A percentile compares a stretch with the other conserved stretches of the same genome.
Evolutionary conservation across 2,329 filamentous ascomycete species (phyloP).

Genomic region (Penicillium hordei): DNA sequence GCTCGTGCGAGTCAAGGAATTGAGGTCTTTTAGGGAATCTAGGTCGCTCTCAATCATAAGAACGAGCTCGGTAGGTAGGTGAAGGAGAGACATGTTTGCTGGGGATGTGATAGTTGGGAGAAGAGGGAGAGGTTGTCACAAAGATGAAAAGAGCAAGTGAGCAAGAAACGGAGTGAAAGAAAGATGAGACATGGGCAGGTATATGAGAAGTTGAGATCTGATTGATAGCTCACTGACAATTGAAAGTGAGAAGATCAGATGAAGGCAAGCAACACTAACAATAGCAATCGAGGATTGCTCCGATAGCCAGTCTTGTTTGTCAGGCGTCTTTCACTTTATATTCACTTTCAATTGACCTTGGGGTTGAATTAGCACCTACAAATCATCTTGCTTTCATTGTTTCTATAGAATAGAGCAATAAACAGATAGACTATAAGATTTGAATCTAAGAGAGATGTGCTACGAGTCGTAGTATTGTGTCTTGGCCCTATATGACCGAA

Average conservation of each 20-base stretch:
- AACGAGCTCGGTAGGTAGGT: background rate
- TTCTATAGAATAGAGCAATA: background rate
- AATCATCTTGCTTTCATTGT: background rate
- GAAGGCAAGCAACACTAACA: background rate
- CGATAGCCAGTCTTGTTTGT: background rate
- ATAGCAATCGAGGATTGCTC: too few relatives aligned
- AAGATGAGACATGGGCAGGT: background rate
- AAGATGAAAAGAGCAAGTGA: background rate
- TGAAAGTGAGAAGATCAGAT: background rate
- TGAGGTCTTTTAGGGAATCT: background rate
- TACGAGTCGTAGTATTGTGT: background rate
- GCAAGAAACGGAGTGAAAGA: background rate
- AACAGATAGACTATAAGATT: background rate
- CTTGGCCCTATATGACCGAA: background rate
- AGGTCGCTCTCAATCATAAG: background rate
- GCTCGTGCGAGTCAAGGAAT: background rate
- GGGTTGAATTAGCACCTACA: background rate
- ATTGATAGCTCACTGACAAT: background rate
- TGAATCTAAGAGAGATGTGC: background rate
- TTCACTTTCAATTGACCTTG: background rate
- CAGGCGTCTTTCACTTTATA: background rate
- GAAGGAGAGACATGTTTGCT: background rate
- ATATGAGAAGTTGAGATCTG: background rate
- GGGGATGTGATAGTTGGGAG: background rate
- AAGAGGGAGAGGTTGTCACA: background rate